Conservation (phyloP, 345 rosid genomes). For the Corchorus capsularis region DNA sequence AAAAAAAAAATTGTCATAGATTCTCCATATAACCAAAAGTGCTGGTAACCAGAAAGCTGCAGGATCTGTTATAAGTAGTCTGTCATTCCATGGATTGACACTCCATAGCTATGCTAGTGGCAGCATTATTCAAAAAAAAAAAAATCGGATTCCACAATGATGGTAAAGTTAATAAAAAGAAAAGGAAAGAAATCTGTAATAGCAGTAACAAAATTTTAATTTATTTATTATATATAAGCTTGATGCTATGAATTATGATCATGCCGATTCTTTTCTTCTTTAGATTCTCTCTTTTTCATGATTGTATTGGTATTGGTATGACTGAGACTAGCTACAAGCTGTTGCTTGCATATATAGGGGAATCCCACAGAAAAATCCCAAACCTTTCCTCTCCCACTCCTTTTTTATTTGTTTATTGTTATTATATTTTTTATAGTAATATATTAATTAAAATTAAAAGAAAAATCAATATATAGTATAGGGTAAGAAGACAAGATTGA, state of each 20-base stretch:
- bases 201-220: background rate
- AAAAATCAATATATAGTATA: too few species aligned
- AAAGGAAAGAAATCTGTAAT: background rate
- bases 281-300: conserved; percentile 1
- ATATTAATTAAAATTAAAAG: too few species aligned
- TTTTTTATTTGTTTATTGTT: background rate
- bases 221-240: background rate
- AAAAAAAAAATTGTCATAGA: too few species aligned
- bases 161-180: background rate
- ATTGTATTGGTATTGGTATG: background rate
- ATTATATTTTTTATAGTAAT: too few species aligned
- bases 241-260: background rate
- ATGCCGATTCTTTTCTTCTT: background rate
- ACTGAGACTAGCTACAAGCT: background rate
- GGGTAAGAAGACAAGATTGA: background rate
- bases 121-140: background rate
- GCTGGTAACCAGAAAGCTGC: conserved; percentile 11
- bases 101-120: background rate
- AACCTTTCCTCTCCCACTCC: background rate
- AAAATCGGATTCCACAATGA: conserved; percentile 6
- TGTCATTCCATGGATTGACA: conserved; percentile 17
- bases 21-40: background rate
- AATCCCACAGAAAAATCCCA: background rate
- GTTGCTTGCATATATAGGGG: background rate
- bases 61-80: background rate